These are phyloP conservation scores for Cadophora sp. DNA, from an alignment of 2,329 filamentous ascomycete species.

Conservation along the genomic window DNA sequence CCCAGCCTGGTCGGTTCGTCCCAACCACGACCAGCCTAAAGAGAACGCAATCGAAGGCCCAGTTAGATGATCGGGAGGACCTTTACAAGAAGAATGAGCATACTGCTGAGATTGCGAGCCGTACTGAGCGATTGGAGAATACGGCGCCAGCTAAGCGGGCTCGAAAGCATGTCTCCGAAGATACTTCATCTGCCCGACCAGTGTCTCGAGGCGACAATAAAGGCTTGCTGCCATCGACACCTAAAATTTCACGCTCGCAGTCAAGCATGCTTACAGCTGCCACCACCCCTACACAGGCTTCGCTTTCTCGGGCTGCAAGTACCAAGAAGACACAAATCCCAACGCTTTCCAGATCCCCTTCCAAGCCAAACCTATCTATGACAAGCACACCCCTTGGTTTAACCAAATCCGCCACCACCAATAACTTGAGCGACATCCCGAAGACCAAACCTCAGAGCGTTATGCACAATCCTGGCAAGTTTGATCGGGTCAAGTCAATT, in stretches of 20 bases:
- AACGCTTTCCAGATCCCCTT: slow-evolving; percentile 60
- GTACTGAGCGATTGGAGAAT: slow-evolving; percentile 41
- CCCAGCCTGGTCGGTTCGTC: slow-evolving; percentile 59
- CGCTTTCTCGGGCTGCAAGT: slow-evolving; percentile 66
- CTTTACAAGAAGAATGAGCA: slow-evolving; percentile 47
- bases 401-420: slow-evolving; percentile 61
- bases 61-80: slow-evolving; percentile 64
- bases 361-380: slow-evolving; percentile 52
- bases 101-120: slow-evolving; percentile 10
- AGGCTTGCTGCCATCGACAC: slow-evolving; percentile 47
- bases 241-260: slow-evolving; percentile 53
- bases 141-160: slow-evolving; percentile 69
- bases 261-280: slow-evolving; percentile 60
- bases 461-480: slow-evolving; percentile 38
- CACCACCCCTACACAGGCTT: slow-evolving; percentile 81
- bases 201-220: slow-evolving; percentile 59
- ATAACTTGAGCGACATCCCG: slow-evolving; percentile 47
- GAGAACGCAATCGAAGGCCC: slow-evolving; percentile 65
- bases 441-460: slow-evolving; percentile 40
- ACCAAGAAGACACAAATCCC: slow-evolving; percentile 55
- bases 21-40: slow-evolving; percentile 56
- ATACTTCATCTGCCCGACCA: slow-evolving; percentile 71
- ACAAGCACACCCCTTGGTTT: slow-evolving; percentile 54
- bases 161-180: slow-evolving; percentile 71
- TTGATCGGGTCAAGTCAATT: slow-evolving; percentile 64